Evolutionary conservation across 768 basidiomycete species (phyloP).

Genomic region (Russula sp.): DNA sequence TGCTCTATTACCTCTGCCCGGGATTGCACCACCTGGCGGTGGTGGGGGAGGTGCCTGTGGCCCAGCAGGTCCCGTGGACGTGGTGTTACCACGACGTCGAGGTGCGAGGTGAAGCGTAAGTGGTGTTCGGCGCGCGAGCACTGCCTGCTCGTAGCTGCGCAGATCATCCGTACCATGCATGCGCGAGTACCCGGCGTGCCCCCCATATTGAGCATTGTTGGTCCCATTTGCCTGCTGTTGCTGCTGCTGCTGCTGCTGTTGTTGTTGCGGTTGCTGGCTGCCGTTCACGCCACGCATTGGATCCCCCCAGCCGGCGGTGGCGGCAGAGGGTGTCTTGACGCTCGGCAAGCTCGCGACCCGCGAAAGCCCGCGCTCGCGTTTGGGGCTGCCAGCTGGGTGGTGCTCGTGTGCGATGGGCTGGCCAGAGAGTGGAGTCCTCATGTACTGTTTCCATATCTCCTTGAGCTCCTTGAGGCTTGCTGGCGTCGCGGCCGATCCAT

Average conservation of each 20-base stretch:
- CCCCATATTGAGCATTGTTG: background rate
- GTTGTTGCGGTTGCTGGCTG: background rate
- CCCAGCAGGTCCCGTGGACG: conserved; percentile 3
- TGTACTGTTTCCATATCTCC: conserved; percentile 70
- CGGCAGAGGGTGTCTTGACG: conserved; percentile 52
- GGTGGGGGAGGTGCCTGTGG: background rate
- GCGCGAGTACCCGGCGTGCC: conserved; percentile 17
- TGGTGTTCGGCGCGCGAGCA: conserved; percentile 59
- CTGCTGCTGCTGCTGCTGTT: background rate
- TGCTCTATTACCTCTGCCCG: conserved; percentile 16
- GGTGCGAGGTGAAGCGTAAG: conserved; percentile 50
- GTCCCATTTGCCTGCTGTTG: background rate
- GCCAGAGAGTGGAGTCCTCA: conserved; percentile 55
- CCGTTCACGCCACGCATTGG: conserved; percentile 15
- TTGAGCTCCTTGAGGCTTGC: conserved; percentile 40
- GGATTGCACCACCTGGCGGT: background rate
- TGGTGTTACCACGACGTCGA: conserved; percentile 26
- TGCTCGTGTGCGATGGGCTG: conserved; percentile 20
- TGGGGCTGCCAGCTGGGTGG: conserved; percentile 21
- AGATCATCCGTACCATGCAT: conserved; percentile 47
- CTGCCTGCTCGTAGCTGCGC: conserved; percentile 66
- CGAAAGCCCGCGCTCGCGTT: conserved; percentile 35
- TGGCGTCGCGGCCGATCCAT: conserved; percentile 30
- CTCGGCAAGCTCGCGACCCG: conserved; percentile 65
- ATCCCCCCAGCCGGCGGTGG: conserved; percentile 14